Evolutionary conservation across 1,139 yeast species (phyloP).

Genomic region (Blastobotrys arbuscula): DNA sequence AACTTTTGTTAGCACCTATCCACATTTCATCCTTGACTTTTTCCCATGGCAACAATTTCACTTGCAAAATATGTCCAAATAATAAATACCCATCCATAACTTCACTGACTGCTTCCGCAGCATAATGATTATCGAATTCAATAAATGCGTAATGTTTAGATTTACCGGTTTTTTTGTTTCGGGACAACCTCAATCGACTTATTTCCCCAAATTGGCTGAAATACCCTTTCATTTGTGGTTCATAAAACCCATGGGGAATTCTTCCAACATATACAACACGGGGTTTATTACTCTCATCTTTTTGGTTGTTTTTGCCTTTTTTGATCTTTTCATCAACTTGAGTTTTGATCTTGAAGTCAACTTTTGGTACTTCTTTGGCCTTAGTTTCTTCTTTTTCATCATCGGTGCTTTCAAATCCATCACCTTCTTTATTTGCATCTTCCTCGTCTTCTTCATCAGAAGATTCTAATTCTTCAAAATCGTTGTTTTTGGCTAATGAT

Average conservation of each 20-base stretch:
- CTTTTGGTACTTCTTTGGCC: constrained; percentile 20
- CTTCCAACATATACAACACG: constrained; percentile 88
- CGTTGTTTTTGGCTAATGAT: constrained; percentile 26
- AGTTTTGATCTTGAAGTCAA: constrained; percentile 12
- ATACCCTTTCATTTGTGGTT: constrained; percentile 70
- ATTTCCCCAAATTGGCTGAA: constrained; percentile 88
- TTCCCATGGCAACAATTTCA: constrained; percentile 45
- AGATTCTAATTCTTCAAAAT: constrained; percentile 34
- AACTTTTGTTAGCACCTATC: constrained; percentile 50
- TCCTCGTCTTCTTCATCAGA: constrained; percentile 26
- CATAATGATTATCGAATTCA: constrained; percentile 68
- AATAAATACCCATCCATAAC: constrained; percentile 92
- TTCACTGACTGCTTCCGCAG: constrained; percentile 85
- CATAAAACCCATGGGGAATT: constrained; percentile 89
- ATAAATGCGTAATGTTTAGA: constrained; percentile 91
- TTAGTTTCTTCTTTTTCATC: constrained; percentile 29
- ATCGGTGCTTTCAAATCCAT: constrained; percentile 29
- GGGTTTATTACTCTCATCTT: constrained; percentile 22
- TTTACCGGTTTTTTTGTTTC: constrained; percentile 86
- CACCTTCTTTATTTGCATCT: constrained; percentile 25
- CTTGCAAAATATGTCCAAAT: constrained; percentile 79
- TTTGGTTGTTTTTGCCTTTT: constrained; percentile 16
- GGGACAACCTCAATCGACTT: constrained; percentile 67
- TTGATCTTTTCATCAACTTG: constrained; percentile 20
- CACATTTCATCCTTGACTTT: constrained; percentile 45